Evolutionary conservation across 306 rosid genomes (phyloP), one percentile per base, ranked within the genome.

Genomic region (Cicer cuneatum): DNA sequence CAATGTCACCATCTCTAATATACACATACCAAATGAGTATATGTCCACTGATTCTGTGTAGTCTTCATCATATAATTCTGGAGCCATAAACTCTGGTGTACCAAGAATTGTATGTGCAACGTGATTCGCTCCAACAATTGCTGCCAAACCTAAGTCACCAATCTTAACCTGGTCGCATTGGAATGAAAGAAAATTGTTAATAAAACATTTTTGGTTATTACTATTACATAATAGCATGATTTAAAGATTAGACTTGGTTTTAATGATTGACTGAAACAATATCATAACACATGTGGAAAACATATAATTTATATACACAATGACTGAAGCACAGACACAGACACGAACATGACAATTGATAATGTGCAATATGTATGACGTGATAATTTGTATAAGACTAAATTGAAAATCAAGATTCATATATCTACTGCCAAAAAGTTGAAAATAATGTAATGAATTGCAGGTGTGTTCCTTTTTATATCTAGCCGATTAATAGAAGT

Each of bases 51-150:
- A 40, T 70, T 94, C 97, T 0, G 97, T 91, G 82, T 94, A 94
- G 63, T 87, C 78, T 66, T 90, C 97, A 1, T 94, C 96, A 1
- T 94, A 93, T 5, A 93, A 84, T 71, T 91, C 98, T 0, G 97
- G 97, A 2, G 98, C 98, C 98, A 93, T 93, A 52, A 91, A 93
- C 63, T 93, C 97, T 0, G 97, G 97, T 2, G 97, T 93, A 10
- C 98, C 98, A 0, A 94, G 85, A 37, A 94, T 90, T 2, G 96
- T 86, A 83, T 94, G 98, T 5, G 98, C 96, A 21, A 79, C 83
- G 46, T 91, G 97, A 52, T 70, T 91, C 85, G 82, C 86, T 53
- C 94, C 96, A 67, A 94, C 96, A 43, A 84, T 86, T 33, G 96
- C 93, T 0, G 97, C 97, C 84, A 89, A 77, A 11, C 97, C 98